These are phyloP conservation scores for Centrapalus pauciflorus DNA, from an alignment of 129 eudicot species.

Conservation along the genomic window DNA sequence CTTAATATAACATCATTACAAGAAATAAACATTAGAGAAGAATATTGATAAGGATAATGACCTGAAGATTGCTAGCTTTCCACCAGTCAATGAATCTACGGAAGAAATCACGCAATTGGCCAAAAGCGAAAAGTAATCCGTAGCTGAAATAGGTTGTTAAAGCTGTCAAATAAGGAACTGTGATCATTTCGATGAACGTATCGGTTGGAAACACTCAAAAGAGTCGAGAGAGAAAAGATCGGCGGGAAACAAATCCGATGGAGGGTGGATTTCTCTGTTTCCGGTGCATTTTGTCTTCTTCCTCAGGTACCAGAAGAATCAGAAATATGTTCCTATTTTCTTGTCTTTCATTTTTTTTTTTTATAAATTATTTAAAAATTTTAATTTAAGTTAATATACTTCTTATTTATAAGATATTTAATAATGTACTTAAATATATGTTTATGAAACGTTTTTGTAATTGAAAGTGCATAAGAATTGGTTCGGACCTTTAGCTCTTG, in stretches of 20 bases:
- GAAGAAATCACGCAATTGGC: conserved; percentile 73
- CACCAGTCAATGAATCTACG: conserved; percentile 56
- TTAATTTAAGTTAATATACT: too few relatives aligned
- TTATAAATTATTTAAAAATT: not conserved
- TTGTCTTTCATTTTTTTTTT: not conserved
- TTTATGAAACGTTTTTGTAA: too few relatives aligned
- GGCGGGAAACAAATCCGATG: not conserved
- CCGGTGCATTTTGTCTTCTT: not conserved
- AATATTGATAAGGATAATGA: not conserved
- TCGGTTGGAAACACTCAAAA: too few relatives aligned
- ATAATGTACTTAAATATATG: too few relatives aligned
- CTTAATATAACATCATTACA: not conserved
- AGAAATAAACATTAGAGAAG: not conserved
- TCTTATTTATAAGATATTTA: too few relatives aligned
- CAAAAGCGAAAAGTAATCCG: conserved; percentile 67
- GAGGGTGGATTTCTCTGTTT: not conserved
- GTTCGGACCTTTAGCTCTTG: too few relatives aligned
- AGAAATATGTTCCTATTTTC: conserved; percentile 1
- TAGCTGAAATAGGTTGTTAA: conserved; percentile 70
- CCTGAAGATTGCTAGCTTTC: conserved; percentile 51
- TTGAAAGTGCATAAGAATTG: too few relatives aligned
- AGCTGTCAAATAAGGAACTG: conserved; percentile 58
- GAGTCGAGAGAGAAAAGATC: not conserved
- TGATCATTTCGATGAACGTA: conserved; percentile 49
- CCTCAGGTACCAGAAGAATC: not conserved